phyloP scores from a whole-genome alignment of 78 protist genomes.

The Dictyostelium capitatum region DNA sequence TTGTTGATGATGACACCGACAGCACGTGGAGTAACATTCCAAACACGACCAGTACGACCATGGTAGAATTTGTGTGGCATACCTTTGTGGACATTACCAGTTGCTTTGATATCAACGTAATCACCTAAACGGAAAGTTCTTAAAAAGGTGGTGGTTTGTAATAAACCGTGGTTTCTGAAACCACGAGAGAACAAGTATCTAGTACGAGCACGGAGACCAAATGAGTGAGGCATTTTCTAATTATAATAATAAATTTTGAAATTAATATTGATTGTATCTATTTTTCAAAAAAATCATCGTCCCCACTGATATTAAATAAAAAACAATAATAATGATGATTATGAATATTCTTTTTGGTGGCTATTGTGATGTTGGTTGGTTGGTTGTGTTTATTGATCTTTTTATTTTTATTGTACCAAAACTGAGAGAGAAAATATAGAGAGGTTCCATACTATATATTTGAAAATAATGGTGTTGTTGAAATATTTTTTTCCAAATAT shows the following conservation, averaged over 20 bases:
- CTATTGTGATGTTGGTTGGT: too few species aligned
- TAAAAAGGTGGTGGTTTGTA: constrained; percentile 89
- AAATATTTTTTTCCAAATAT: too few species aligned
- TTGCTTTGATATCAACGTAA: constrained; percentile 95
- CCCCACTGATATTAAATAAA: too few species aligned
- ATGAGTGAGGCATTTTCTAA: constrained; percentile 94
- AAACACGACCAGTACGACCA: constrained; percentile 99
- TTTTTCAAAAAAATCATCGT: too few species aligned
- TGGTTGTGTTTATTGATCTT: too few species aligned
- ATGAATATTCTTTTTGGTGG: too few species aligned
- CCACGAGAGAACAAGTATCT: constrained; percentile 94
- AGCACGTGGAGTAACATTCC: constrained; percentile 98
- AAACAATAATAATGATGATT: too few species aligned
- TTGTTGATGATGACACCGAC: constrained; percentile 99
- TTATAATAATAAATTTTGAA: not conserved
- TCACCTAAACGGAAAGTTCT: constrained; percentile 95
- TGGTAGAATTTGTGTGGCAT: constrained; percentile 99
- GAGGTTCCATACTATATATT: too few species aligned
- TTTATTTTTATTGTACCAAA: too few species aligned
- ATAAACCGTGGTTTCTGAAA: constrained; percentile 94
- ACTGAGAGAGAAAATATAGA: too few species aligned
- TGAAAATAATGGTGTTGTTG: too few species aligned
- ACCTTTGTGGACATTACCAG: constrained; percentile 98
- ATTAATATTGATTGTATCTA: not conserved
- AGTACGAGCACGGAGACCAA: constrained; percentile 97